Evolutionary conservation across 2,329 filamentous ascomycete species (phyloP).

Genomic region (Cladophialophora carrionii): DNA sequence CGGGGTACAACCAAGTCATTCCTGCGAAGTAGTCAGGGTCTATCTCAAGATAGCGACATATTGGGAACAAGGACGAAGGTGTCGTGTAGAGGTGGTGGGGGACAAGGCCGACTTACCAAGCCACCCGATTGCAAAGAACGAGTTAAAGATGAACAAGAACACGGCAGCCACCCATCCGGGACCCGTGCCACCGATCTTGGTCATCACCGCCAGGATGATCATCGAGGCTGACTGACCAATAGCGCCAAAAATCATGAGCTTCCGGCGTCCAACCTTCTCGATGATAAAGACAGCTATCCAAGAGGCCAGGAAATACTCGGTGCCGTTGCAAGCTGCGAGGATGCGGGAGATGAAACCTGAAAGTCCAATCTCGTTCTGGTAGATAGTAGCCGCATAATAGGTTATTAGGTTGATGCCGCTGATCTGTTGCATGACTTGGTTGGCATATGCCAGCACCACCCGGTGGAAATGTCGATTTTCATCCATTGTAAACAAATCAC

Average conservation of each 20-base stretch:
- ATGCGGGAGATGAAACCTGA: slow-evolving; percentile 27
- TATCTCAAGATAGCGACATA: background rate
- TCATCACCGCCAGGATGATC: slow-evolving; percentile 31
- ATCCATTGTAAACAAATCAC: slow-evolving; percentile 62
- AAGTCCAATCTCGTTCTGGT: slow-evolving; percentile 29
- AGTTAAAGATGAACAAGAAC: slow-evolving; percentile 66
- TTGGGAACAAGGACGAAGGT: background rate
- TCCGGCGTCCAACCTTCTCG: slow-evolving; percentile 30
- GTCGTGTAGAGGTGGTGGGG: background rate
- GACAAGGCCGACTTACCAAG: background rate
- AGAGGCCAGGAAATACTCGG: slow-evolving; percentile 36
- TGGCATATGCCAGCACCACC: slow-evolving; percentile 59
- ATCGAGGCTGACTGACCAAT: slow-evolving; percentile 28
- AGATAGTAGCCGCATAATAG: slow-evolving; percentile 32
- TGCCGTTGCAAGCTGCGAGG: slow-evolving; percentile 30
- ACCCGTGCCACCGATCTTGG: slow-evolving; percentile 43
- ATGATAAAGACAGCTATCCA: slow-evolving; percentile 32
- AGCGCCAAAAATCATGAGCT: slow-evolving; percentile 30
- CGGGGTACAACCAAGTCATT: slow-evolving; percentile 49
- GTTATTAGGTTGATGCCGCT: slow-evolving; percentile 41
- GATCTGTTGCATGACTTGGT: slow-evolving; percentile 61
- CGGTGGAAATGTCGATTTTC: slow-evolving; percentile 62
- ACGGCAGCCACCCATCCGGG: slow-evolving; percentile 52
- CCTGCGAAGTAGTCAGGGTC: slow-evolving; percentile 1
- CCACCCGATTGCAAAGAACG: slow-evolving; percentile 60